Evolutionary conservation across 1,139 yeast species (phyloP).

Genomic region (Lodderomyces pseudojiufengensis): DNA sequence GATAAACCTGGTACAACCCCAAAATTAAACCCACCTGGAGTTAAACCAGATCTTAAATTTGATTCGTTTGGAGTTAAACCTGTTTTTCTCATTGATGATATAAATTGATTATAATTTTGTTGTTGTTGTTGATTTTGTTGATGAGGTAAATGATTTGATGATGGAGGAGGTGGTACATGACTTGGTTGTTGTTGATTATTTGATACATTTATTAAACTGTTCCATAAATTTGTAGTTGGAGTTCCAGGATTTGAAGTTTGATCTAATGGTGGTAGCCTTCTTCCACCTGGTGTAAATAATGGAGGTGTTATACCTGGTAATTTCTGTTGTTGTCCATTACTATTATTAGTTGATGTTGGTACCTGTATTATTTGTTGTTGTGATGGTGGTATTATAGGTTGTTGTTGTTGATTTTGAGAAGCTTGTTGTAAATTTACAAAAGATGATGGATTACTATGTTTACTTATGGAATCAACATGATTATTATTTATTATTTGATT

Average conservation of each 20-base stretch:
- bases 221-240: constrained; percentile 48
- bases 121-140: constrained; percentile 11
- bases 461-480: constrained; percentile 9
- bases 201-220: constrained; percentile 41
- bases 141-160: constrained; percentile 11
- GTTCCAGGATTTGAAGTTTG: constrained; percentile 42
- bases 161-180: background rate
- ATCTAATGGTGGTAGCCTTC: constrained; percentile 53
- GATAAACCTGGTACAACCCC: constrained; percentile 36
- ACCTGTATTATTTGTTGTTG: constrained; percentile 11
- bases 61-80: constrained; percentile 74
- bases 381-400: background rate
- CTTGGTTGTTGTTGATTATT: constrained; percentile 17
- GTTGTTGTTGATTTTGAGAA: constrained; percentile 14
- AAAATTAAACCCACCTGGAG: constrained; percentile 44
- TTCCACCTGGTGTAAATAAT: constrained; percentile 57
- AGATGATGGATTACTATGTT: constrained; percentile 34
- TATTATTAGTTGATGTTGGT: constrained; percentile 1
- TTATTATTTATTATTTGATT: constrained; percentile 1
- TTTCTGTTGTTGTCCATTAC: constrained; percentile 14
- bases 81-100: constrained; percentile 40
- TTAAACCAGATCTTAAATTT: constrained; percentile 59
- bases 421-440: constrained; percentile 29
- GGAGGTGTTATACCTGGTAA: constrained; percentile 52
- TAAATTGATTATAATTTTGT: constrained; percentile 24